Evolutionary conservation across 192 early-diverging fungal species (phyloP).

Genomic region (Backusella luteola): DNA sequence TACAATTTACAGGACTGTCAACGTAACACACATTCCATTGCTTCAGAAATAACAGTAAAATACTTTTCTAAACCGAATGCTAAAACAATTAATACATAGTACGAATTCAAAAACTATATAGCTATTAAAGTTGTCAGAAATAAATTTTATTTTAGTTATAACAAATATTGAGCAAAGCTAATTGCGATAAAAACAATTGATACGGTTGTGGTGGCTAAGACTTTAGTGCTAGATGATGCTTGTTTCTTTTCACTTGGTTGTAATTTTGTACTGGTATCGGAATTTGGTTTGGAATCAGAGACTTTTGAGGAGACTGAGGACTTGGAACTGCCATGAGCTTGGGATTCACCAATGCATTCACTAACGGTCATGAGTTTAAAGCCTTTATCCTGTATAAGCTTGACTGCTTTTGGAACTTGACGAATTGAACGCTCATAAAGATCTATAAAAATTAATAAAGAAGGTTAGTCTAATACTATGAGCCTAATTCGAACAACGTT

Average conservation of each 20-base stretch:
- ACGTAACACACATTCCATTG: background rate
- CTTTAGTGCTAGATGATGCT: background rate
- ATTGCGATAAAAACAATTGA: background rate
- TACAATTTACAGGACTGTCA: background rate
- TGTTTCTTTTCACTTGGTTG: background rate
- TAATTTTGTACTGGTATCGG: background rate
- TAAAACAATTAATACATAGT: background rate
- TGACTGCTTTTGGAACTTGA: conserved; percentile 20
- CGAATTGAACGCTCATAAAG: conserved; percentile 24
- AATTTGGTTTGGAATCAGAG: background rate
- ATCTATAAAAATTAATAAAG: conserved; percentile 12
- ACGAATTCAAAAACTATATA: background rate
- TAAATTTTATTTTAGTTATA: background rate
- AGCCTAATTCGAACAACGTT: background rate
- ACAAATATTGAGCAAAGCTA: background rate
- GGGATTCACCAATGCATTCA: conserved; percentile 22
- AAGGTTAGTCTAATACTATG: background rate
- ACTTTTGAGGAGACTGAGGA: background rate
- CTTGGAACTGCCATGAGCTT: background rate
- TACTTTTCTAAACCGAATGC: background rate
- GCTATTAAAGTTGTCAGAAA: background rate
- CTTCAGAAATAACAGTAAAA: background rate
- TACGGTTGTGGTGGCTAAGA: background rate
- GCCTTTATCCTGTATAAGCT: conserved; percentile 9
- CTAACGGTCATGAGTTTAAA: conserved; percentile 20